Evolutionary conservation across 2,329 filamentous ascomycete species (phyloP).

Genomic region (Trichoderma sp.): DNA sequence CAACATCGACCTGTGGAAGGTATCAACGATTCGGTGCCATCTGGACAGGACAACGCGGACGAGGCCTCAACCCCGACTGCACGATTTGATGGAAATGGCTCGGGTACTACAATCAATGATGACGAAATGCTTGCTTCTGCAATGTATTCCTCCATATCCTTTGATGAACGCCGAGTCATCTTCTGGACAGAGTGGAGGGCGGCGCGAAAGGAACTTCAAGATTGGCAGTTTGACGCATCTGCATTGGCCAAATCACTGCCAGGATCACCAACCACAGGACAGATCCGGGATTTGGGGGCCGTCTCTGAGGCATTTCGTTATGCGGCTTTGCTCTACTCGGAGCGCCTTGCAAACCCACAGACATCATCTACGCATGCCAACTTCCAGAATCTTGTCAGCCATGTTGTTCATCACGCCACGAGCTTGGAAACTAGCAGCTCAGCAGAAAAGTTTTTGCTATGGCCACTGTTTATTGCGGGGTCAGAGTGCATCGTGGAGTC

Average conservation of each 20-base stretch:
- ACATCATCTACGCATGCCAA: constrained; percentile 72
- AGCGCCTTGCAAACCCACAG: constrained; percentile 78
- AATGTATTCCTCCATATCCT: constrained; percentile 35
- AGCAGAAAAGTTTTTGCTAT: constrained; percentile 86
- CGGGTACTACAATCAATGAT: constrained; percentile 57
- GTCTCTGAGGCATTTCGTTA: constrained; percentile 91
- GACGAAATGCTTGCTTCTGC: constrained; percentile 52
- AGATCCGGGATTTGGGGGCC: constrained; percentile 73
- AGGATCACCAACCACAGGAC: constrained; percentile 54
- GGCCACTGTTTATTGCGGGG: constrained; percentile 89
- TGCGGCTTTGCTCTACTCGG: constrained; percentile 84
- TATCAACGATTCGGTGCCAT: constrained; percentile 26
- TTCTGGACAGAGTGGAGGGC: constrained; percentile 90
- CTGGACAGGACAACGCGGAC: constrained; percentile 32
- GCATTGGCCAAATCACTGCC: constrained; percentile 55
- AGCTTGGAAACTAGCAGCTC: constrained; percentile 71
- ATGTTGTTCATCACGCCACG: constrained; percentile 80
- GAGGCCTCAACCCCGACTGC: constrained; percentile 40
- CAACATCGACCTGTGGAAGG: constrained; percentile 63
- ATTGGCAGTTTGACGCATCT: constrained; percentile 72
- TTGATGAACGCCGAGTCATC: constrained; percentile 61
- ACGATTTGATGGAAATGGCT: constrained; percentile 69
- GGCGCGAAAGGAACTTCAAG: constrained; percentile 72
- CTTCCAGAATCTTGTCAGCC: constrained; percentile 80
- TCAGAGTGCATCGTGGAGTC: constrained; percentile 83